Percentiles rank a stretch among this genome's conserved stretches.
These are phyloP conservation scores for Leishmania turanica DNA, from an alignment of 208 protist genomes.

Conservation along the genomic window DNA sequence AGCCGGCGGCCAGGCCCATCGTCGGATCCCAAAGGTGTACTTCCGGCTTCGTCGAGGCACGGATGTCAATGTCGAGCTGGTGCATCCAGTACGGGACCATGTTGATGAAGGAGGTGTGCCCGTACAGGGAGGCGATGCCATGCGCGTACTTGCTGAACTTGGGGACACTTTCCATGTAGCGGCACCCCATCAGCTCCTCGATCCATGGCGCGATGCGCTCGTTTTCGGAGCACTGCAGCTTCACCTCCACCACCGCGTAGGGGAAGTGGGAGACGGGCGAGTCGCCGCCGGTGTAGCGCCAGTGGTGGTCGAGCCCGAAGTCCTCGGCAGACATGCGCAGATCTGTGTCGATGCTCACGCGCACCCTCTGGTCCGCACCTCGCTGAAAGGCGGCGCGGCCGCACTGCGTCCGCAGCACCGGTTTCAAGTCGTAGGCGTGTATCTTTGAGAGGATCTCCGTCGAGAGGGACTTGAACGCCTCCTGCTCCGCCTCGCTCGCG, in stretches of 20 bases:
- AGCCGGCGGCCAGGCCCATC: conserved; percentile 72
- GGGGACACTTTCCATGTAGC: conserved; percentile 88
- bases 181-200: conserved; percentile 89
- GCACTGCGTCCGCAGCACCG: conserved; percentile 85
- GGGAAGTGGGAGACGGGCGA: conserved; percentile 75
- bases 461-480: conserved; percentile 82
- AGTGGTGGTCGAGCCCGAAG: conserved; percentile 87
- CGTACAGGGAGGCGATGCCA: conserved; percentile 88
- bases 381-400: conserved; percentile 87
- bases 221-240: conserved; percentile 89
- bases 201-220: conserved; percentile 90
- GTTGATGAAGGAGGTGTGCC: conserved; percentile 83
- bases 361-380: conserved; percentile 81
- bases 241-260: conserved; percentile 90
- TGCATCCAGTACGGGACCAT: conserved; percentile 93
- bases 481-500: conserved; percentile 62
- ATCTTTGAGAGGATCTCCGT: conserved; percentile 86
- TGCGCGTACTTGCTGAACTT: conserved; percentile 93
- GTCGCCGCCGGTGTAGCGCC: conserved; percentile 81
- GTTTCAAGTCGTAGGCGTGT: conserved; percentile 86
- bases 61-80: conserved; percentile 88
- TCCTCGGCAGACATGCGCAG: conserved; percentile 79
- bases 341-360: conserved; percentile 89
- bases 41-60: conserved; percentile 87
- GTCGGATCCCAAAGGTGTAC: conserved; percentile 84